Conservation (phyloP, 2,329 filamentous ascomycete species). For the Beauveria sp. region DNA sequence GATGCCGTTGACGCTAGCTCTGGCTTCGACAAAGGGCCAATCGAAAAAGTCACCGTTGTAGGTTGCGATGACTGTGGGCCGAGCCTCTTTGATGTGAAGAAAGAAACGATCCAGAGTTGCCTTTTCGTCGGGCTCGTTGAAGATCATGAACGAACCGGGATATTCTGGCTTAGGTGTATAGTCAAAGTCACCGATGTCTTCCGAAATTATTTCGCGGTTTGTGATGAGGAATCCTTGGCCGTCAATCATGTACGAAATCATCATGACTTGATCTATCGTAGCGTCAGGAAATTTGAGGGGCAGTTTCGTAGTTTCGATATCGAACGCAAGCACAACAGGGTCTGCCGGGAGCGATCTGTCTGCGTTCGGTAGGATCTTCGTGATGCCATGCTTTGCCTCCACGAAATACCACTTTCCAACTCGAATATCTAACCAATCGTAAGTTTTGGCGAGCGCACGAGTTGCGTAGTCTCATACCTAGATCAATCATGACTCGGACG, state of each 20-base stretch:
- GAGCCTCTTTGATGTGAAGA: slow-evolving; percentile 86
- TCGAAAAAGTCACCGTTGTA: slow-evolving; percentile 99
- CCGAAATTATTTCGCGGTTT: slow-evolving; percentile 93
- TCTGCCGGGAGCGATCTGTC: slow-evolving; percentile 86
- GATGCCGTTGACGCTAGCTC: slow-evolving; percentile 88
- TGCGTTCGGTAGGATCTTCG: slow-evolving; percentile 76
- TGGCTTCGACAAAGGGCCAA: slow-evolving; percentile 95
- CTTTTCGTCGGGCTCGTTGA: slow-evolving; percentile 95
- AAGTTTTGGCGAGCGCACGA: neutral
- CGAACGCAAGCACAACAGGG: slow-evolving; percentile 96
- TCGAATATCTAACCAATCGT: slow-evolving; percentile 61
- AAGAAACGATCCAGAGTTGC: slow-evolving; percentile 86
- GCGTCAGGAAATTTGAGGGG: slow-evolving; percentile 96
- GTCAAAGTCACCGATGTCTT: slow-evolving; percentile 96
- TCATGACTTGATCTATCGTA: slow-evolving; percentile 95
- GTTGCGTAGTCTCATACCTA: slow-evolving; percentile 42
- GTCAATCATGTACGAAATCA: slow-evolving; percentile 99
- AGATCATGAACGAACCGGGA: slow-evolving; percentile 90
- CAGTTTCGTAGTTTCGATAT: slow-evolving; percentile 96
- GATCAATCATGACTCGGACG: slow-evolving; percentile 95
- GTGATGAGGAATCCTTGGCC: slow-evolving; percentile 97
- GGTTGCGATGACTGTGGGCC: slow-evolving; percentile 95
- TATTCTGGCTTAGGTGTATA: slow-evolving; percentile 98
- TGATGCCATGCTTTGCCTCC: slow-evolving; percentile 83
- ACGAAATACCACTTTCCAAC: slow-evolving; percentile 97